A percentile compares a stretch with the other conserved stretches of the same genome.
Conservation (phyloP, 768 basidiomycete species). For the Boletus sensibilis region DNA sequence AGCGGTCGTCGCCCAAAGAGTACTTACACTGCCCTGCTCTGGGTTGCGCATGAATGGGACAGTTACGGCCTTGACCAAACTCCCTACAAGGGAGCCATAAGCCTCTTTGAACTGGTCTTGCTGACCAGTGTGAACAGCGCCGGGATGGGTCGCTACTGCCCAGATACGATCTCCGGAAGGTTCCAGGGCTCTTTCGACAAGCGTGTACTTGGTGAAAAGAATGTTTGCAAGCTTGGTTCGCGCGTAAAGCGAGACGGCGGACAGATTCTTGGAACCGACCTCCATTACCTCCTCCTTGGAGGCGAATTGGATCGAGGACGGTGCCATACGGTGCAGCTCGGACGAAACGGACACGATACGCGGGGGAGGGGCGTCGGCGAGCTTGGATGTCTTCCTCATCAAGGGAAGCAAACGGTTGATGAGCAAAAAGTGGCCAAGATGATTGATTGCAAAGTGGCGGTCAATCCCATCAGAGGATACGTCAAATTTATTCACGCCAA, state of each 20-base stretch:
- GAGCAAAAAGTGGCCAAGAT: not conserved
- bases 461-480: not conserved
- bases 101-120: constrained; percentile 5
- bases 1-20: constrained; percentile 34
- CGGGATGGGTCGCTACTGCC: not conserved
- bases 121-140: not conserved
- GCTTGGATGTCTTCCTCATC: not conserved
- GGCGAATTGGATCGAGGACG: not conserved
- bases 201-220: not conserved
- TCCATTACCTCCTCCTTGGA: not conserved
- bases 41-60: constrained; percentile 30
- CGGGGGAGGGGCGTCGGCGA: not conserved
- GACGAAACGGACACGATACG: constrained; percentile 7
- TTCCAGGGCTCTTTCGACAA: constrained; percentile 1
- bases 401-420: constrained; percentile 4
- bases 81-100: not conserved
- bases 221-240: constrained; percentile 3
- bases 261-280: not conserved
- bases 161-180: not conserved
- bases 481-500: constrained; percentile 1
- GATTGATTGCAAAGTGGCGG: not conserved
- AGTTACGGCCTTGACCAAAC: constrained; percentile 19
- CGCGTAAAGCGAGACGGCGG: constrained; percentile 5
- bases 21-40: constrained; percentile 25
- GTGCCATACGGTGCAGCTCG: constrained; percentile 1